Evolutionary conservation across 352 stramenopile genomes (phyloP).

Genomic region (Phytophthora kernoviae): DNA sequence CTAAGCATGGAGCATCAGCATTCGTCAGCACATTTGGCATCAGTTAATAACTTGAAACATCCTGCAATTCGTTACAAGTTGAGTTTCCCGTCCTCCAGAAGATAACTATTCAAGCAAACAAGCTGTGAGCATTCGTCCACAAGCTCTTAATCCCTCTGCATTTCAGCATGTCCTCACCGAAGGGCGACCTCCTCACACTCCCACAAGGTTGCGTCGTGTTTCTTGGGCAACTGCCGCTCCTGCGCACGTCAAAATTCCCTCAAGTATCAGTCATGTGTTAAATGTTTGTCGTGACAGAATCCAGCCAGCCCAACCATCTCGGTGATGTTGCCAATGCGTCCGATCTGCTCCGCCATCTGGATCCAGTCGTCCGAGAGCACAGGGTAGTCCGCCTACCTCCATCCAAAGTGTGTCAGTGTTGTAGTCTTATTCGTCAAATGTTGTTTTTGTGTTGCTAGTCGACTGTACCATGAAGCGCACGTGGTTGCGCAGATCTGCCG

Average conservation of each 20-base stretch:
- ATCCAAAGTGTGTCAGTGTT: not conserved
- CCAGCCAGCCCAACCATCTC: slow-evolving; percentile 69
- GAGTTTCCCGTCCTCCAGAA: slow-evolving; percentile 92
- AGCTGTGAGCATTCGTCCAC: slow-evolving; percentile 3
- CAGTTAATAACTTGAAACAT: not conserved
- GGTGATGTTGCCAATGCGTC: slow-evolving; percentile 88
- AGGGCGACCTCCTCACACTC: slow-evolving; percentile 89
- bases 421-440: slow-evolving; percentile 3
- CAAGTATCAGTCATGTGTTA: too few relatives aligned
- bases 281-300: too few relatives aligned
- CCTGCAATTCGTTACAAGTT: slow-evolving; percentile 64
- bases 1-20: slow-evolving; percentile 23
- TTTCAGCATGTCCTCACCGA: slow-evolving; percentile 37
- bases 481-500: slow-evolving; percentile 81
- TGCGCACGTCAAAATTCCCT: too few relatives aligned
- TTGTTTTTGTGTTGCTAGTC: not conserved
- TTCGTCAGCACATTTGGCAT: not conserved
- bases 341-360: slow-evolving; percentile 88
- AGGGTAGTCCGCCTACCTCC: slow-evolving; percentile 76
- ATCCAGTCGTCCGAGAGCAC: slow-evolving; percentile 90
- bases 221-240: slow-evolving; percentile 81
- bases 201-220: slow-evolving; percentile 89
- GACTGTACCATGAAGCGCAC: slow-evolving; percentile 72
- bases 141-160: not conserved
- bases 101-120: slow-evolving; percentile 50